Conservation (phyloP, 768 basidiomycete species). For the Russula earlei region DNA sequence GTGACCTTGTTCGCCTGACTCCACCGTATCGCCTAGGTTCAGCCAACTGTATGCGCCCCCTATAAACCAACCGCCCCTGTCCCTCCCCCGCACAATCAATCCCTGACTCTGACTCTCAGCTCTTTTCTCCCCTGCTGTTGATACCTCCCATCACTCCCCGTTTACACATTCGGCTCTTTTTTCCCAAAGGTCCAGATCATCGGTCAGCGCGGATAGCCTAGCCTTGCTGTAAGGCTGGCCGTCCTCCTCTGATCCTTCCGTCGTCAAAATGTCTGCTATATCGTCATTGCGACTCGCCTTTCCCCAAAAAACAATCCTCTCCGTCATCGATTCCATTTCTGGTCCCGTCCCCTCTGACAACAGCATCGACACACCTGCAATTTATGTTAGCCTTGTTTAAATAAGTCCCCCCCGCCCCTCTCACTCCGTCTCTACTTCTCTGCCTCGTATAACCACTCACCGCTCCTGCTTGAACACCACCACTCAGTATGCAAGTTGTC, state of each 20-base stretch:
- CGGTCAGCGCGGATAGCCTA: slow-evolving; percentile 32
- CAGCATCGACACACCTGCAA: neutral
- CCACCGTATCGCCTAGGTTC: slow-evolving; percentile 21
- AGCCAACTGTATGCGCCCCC: slow-evolving; percentile 12
- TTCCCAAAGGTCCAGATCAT: slow-evolving; percentile 23
- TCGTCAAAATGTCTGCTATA: slow-evolving; percentile 34
- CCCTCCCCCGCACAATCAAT: neutral
- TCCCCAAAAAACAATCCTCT: slow-evolving; percentile 21
- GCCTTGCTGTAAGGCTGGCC: slow-evolving; percentile 33
- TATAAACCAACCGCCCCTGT: slow-evolving; percentile 9
- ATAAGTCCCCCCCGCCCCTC: slow-evolving; percentile 2
- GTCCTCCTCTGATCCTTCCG: slow-evolving; percentile 22
- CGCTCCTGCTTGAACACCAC: slow-evolving; percentile 7
- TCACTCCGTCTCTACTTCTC: slow-evolving; percentile 1
- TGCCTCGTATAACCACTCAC: neutral
- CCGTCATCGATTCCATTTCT: slow-evolving; percentile 16
- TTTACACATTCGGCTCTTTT: slow-evolving; percentile 19
- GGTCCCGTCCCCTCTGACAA: slow-evolving; percentile 12
- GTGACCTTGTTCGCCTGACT: slow-evolving; percentile 28
- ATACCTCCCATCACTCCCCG: slow-evolving; percentile 8
- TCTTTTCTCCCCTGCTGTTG: neutral
- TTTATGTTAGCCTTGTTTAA: slow-evolving; percentile 14
- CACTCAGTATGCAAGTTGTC: slow-evolving; percentile 28
- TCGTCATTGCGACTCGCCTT: slow-evolving; percentile 22
- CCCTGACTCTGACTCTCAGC: slow-evolving; percentile 5